Conservation (phyloP, 768 basidiomycete species). For the Xanthoconium stramineum region DNA sequence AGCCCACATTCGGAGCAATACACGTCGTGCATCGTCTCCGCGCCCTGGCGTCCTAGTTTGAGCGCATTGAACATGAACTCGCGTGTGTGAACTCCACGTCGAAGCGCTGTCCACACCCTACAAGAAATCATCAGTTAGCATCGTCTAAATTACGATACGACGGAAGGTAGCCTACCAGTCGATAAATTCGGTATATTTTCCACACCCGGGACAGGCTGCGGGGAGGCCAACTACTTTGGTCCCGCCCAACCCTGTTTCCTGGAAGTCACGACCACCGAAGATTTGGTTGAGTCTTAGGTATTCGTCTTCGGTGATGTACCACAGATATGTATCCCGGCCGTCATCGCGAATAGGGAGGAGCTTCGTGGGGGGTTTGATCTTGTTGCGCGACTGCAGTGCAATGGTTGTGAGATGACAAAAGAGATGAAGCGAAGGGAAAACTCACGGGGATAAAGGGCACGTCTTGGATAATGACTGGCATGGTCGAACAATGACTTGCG, state of each 20-base stretch:
- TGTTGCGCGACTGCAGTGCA: constrained; percentile 1
- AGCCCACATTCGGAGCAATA: constrained; percentile 19
- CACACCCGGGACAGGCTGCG: constrained; percentile 4
- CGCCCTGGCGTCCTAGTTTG: constrained; percentile 11
- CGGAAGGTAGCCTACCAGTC: constrained; percentile 1
- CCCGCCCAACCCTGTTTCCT: constrained; percentile 11
- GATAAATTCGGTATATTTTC: constrained; percentile 17
- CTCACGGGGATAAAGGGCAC: constrained; percentile 9
- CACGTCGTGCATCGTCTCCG: constrained; percentile 18
- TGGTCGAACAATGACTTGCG: neutral
- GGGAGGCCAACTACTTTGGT: constrained; percentile 14
- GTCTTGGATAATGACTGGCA: constrained; percentile 8
- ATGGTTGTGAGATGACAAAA: neutral
- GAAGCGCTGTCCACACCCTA: constrained; percentile 18
- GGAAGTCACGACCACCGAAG: constrained; percentile 11
- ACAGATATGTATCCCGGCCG: neutral
- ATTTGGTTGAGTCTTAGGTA: constrained; percentile 14
- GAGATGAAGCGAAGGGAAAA: neutral
- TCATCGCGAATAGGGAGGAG: neutral
- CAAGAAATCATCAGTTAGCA: neutral
- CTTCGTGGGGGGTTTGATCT: constrained; percentile 10
- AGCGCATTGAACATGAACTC: constrained; percentile 18
- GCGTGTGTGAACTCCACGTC: constrained; percentile 15
- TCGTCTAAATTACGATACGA: neutral
- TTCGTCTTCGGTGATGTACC: constrained; percentile 20